Evolutionary conservation across 129 eudicot species (phyloP), one percentile per base, ranked within the genome.

Genomic region (Pulicaria dysenterica): DNA sequence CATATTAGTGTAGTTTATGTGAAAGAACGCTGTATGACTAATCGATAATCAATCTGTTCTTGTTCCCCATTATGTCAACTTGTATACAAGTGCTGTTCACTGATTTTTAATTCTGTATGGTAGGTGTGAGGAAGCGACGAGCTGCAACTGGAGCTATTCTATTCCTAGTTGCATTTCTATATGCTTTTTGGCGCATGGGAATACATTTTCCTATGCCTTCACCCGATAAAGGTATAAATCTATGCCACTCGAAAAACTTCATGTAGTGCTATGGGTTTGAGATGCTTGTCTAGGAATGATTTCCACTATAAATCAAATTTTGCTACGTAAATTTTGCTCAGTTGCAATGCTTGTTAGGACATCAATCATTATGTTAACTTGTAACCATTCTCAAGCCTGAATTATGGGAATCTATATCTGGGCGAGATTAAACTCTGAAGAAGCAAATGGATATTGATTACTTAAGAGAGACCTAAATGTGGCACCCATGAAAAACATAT

Each of bases 141-240:
- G 99, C 99, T 72, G 88, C 97, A 76, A 82, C 89, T 79, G 99
- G 99, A 65, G 96, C 96, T 50, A 54, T 90, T 64, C 58, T 94
- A 64, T 94, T 94, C 73, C 76, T 94, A 73, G 72, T 79, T 36
- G 93, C 83, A 13, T 94, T 90, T 76, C 87, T 94, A 13, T 94
- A 94, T 77, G 99, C 83, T 63, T 94, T 94, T 80, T 94, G 99
- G 99, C 99, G 94, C 57, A 60, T 94, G 87, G 99, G 99, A 62
- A 88, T 94, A 71, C 99, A 94, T 76, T 94, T 94, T 60, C 99
- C 99, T 8, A 94, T 94, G 99, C 99, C 98, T 76, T 94, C 98
- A 68, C 98, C 97, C n/a, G 96, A 94, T 79, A 88, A 88, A 90
- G 99, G 99, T 94, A 53, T 7, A 50, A 6, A 69, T 77, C 48